A percentile compares a stretch with the other conserved stretches of the same genome.
phyloP scores from a whole-genome alignment of 345 rosid species.

The Murraya paniculata region DNA sequence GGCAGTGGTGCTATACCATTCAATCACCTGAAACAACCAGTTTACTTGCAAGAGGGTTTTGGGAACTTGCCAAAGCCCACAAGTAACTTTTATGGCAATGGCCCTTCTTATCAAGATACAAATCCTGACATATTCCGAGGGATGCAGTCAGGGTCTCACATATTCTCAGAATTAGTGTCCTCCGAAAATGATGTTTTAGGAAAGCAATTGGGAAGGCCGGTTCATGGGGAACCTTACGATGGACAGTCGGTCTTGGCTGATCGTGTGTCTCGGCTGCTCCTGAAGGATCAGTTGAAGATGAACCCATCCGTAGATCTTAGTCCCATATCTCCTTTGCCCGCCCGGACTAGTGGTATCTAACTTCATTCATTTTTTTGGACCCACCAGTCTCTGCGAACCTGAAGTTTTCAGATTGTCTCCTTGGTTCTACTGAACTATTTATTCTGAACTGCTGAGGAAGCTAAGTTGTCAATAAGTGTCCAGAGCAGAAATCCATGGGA shows the following conservation, averaged over 20 bases:
- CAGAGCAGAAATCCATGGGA: slow-evolving; percentile 10
- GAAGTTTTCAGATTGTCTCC: slow-evolving; percentile 9
- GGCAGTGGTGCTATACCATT: slow-evolving; percentile 51
- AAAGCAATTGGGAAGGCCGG: slow-evolving; percentile 39
- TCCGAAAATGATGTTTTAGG: slow-evolving; percentile 34
- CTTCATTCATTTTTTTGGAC: slow-evolving; percentile 6
- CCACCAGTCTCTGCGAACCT: slow-evolving; percentile 7
- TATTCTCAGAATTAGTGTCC: slow-evolving; percentile 37
- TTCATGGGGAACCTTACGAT: slow-evolving; percentile 32
- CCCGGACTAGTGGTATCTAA: slow-evolving; percentile 29
- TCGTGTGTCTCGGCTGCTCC: slow-evolving; percentile 53
- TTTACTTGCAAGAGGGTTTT: slow-evolving; percentile 45
- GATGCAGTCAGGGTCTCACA: slow-evolving; percentile 40
- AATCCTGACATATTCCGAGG: slow-evolving; percentile 45
- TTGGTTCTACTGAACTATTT: slow-evolving; percentile 16
- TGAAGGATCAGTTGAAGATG: slow-evolving; percentile 43
- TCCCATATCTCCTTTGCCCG: slow-evolving; percentile 38
- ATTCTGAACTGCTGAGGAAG: slow-evolving; percentile 26
- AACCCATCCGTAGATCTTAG: slow-evolving; percentile 45
- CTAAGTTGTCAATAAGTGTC: slow-evolving; percentile 22
- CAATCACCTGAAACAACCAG: slow-evolving; percentile 37
- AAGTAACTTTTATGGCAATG: slow-evolving; percentile 30
- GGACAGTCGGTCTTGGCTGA: slow-evolving; percentile 57
- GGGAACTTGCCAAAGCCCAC: slow-evolving; percentile 39
- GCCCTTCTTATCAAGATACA: slow-evolving; percentile 37